Base-by-base conservation (phyloP, 495 filamentous ascomycete genomes). In the Polyplosphaeria fusca region DNA sequence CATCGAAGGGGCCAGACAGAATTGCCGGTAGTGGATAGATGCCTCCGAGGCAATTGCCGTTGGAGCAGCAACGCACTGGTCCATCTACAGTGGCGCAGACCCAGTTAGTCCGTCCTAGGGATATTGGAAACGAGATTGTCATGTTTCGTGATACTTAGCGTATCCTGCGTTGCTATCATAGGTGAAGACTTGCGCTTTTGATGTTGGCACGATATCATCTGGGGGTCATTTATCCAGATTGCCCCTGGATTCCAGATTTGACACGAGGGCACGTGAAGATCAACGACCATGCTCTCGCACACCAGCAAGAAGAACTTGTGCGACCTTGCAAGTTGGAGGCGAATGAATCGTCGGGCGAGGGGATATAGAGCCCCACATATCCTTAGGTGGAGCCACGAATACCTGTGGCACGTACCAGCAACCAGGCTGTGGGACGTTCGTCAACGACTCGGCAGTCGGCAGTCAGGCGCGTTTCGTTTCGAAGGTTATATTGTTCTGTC, bases 111-210 rank as follows among this genome's bases (percentile, higher is more conserved):
- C 52, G 55, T 44, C 44, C 63, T 54, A 61, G 48, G 39, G 42
- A 66, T 69, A 68, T 57, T 58, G 52, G 52, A 67, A 48, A 53
- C 57, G 57, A 70, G 43, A 69, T 69, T 68, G 56, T 64, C 49
- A 54, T 59, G 65, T 57, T 58, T 65, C 55, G 60, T 63, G 61
- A 58, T 64, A 61, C 55, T 20, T 38, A 37, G 27, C 45, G 28
- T 27, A 61, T 37, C 41, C 53, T 61, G 19, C 42, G 23, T 25
- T 63, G 58, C 47, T 63, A 53, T 63, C 48, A 63, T 61, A 51
- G 1, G 28, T 47, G 7, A 28, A n/a, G n/a, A n/a, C n/a, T n/a
- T n/a, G n/a, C n/a, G n/a, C n/a, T 32, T 22, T 23, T 37, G 27
- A 39, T 18, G 43, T 45, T 41, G 13, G 47, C 2, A 44, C 44